These are phyloP conservation scores for Termitomyces sp. DNA, from an alignment of 768 basidiomycete genomes.

Conservation along the genomic window DNA sequence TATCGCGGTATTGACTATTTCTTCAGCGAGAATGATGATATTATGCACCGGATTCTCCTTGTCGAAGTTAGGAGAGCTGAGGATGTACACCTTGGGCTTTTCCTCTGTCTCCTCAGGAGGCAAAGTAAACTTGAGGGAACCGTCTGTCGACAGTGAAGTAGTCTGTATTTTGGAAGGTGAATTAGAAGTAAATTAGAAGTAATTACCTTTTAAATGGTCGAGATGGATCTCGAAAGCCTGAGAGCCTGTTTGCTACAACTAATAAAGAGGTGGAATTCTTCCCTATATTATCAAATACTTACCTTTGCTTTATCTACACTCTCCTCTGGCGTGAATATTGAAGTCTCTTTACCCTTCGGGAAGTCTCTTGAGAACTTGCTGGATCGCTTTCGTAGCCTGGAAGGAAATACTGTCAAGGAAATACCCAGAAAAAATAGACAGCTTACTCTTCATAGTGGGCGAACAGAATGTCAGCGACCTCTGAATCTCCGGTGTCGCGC, in stretches of 20 bases:
- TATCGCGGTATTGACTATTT: neutral
- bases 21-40: neutral
- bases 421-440: neutral
- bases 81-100: neutral
- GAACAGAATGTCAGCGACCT: neutral
- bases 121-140: slow-evolving; percentile 1
- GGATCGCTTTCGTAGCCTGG: neutral
- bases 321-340: neutral
- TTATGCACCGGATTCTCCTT: neutral
- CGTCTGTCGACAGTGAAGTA: neutral
- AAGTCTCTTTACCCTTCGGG: neutral
- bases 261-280: neutral
- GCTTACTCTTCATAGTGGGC: neutral
- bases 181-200: neutral
- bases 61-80: neutral
- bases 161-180: neutral
- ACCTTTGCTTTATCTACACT: neutral
- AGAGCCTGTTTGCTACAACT: neutral
- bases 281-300: neutral
- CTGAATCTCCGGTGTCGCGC: neutral
- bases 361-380: neutral
- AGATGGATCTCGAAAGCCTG: neutral
- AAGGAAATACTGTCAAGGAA: neutral
- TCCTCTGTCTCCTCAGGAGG: neutral
- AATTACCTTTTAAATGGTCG: neutral